Evolutionary conservation across 2,329 filamentous ascomycete species (phyloP).

Genomic region (Fusarium sp.): DNA sequence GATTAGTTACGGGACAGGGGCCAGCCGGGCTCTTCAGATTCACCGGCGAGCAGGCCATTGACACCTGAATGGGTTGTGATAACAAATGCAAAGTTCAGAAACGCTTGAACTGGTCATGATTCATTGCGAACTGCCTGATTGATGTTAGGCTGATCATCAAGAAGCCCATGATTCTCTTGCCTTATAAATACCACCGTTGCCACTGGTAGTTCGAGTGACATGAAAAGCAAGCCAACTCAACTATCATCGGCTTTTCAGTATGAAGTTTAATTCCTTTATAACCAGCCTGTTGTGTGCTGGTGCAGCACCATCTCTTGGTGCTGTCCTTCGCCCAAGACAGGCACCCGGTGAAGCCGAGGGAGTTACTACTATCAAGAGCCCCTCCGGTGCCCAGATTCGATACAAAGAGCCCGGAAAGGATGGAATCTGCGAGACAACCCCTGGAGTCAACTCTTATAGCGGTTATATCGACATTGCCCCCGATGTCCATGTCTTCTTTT

Average conservation of each 20-base stretch:
- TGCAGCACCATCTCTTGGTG: background rate
- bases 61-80: background rate
- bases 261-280: background rate
- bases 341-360: constrained; percentile 4
- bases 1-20: background rate
- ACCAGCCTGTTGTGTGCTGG: background rate
- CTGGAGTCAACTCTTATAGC: constrained; percentile 49
- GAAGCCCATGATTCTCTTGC: background rate
- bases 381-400: constrained; percentile 10
- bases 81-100: background rate
- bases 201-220: background rate
- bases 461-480: constrained; percentile 57
- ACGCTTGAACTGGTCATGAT: background rate
- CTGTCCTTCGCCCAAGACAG: constrained; percentile 5
- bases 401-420: constrained; percentile 50
- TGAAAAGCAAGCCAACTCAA: background rate
- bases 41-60: background rate
- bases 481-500: constrained; percentile 36
- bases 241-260: background rate
- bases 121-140: background rate
- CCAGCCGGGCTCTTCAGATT: background rate
- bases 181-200: background rate
- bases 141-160: background rate
- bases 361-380: constrained; percentile 13
- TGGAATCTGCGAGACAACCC: constrained; percentile 61